Base-by-base conservation (phyloP, 2,329 filamentous ascomycete species). In the Colletotrichum eleusines region DNA sequence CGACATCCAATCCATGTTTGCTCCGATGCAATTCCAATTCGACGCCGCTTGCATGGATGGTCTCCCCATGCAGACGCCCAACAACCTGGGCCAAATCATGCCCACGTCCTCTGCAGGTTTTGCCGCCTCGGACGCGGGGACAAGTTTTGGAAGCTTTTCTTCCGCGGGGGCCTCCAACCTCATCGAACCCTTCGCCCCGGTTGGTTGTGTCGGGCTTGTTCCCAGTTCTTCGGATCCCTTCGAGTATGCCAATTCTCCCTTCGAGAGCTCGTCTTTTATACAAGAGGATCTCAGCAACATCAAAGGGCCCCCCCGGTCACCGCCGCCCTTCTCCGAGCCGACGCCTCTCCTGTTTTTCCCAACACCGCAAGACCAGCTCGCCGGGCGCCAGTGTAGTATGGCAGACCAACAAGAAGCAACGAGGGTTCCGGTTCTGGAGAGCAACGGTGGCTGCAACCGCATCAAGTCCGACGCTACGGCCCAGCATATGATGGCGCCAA, bases 101-200 rank as follows among this genome's bases (percentile, higher is more conserved):
- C 28, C 64, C 23, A 54, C 55, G 5, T 44, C 71, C n/a, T 72
- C 69, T 58, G 44, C 60, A 0, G 51, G 48, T n/a, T 72, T 70
- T 50, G 33, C 66, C 8, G 40, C 40, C 20, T 66, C 69, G 26
- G 66, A 69, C 11, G 54, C 51, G 12, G 55, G 63, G 16, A 65
- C 58, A 18, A 64, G 57, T 20, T 73, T 66, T 31, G 72, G 65
- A 16, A 73, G 72, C 51, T 73, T 73, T 46, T 73, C 72, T 40
- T 72, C 66, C 23, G 63, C 42, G 11, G 50, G 70, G n/a, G 57
- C 42, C 9, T n/a, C 66, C 50, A 65, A 28, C 42, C 54, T 69
- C 23, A 57, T 71, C 26, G 63, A 58, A 44, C 54, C 71, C 4
- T 73, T 73, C 63, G 44, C 59, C 23, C 63, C 72, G 18, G 28